phyloP scores from a whole-genome alignment of 768 basidiomycete genomes.

The Rhodotorula babjevae region DNA sequence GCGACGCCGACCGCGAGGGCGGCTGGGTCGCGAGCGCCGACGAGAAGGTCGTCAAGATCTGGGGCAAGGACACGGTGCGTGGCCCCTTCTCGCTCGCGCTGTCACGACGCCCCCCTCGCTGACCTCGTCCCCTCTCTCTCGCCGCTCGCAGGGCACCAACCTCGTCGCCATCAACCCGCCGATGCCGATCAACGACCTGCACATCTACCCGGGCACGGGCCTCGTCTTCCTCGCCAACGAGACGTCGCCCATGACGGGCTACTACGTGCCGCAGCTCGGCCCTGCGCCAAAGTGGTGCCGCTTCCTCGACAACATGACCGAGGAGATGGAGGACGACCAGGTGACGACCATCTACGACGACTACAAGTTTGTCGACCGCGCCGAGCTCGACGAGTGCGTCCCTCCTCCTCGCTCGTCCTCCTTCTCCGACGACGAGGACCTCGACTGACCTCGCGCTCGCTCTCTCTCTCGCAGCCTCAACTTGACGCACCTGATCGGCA shows the following conservation, averaged over 20 bases:
- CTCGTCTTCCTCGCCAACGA: conserved; percentile 89
- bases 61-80: conserved; percentile 78
- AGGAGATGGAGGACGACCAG: conserved; percentile 88
- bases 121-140: background rate
- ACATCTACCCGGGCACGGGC: conserved; percentile 83
- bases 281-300: conserved; percentile 95
- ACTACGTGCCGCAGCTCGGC: conserved; percentile 91
- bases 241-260: conserved; percentile 89
- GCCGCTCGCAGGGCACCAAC: conserved; percentile 62
- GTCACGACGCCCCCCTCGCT: too few species aligned
- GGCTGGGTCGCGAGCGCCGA: conserved; percentile 88
- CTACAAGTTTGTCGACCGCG: conserved; percentile 90
- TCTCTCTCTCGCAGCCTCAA: conserved; percentile 60
- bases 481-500: conserved; percentile 90
- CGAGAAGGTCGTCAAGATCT: conserved; percentile 94
- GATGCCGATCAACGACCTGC: conserved; percentile 79
- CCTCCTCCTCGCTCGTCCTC: background rate
- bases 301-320: conserved; percentile 97
- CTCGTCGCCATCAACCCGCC: conserved; percentile 89
- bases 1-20: conserved; percentile 62
- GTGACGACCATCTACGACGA: conserved; percentile 76
- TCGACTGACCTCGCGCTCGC: too few species aligned
- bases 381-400: conserved; percentile 75
- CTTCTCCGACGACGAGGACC: background rate
- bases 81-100: too few species aligned